phyloP scores from a whole-genome alignment of 768 basidiomycete genomes.

The Boletus tylopilopsis region DNA sequence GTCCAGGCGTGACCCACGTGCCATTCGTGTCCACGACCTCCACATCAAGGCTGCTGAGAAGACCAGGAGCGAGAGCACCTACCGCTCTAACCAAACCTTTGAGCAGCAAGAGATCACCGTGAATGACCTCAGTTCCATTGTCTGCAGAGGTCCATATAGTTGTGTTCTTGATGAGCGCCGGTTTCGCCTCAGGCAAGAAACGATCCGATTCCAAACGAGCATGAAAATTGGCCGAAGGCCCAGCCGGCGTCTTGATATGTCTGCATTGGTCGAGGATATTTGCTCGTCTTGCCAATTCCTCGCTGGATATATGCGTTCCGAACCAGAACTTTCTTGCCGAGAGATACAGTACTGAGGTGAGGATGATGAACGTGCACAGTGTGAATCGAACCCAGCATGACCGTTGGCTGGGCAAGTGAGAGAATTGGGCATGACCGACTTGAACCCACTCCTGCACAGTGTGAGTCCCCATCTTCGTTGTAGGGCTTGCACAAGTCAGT shows the following conservation, averaged over 20 bases:
- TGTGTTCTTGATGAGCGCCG: constrained; percentile 68
- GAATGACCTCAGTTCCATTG: constrained; percentile 63
- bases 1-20: constrained; percentile 79
- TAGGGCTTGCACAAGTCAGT: too few species aligned
- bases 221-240: constrained; percentile 45
- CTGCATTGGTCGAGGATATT: constrained; percentile 42
- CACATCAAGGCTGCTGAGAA: constrained; percentile 18
- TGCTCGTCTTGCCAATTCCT: constrained; percentile 10
- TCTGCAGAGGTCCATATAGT: constrained; percentile 79
- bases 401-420: not conserved
- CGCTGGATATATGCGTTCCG: not conserved
- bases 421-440: not conserved
- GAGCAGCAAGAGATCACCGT: constrained; percentile 66
- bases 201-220: constrained; percentile 58
- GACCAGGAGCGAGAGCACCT: constrained; percentile 38
- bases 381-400: constrained; percentile 5
- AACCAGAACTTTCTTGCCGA: not conserved
- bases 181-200: constrained; percentile 57
- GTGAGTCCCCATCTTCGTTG: not conserved
- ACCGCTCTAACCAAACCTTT: constrained; percentile 62
- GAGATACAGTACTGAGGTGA: constrained; percentile 4
- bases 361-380: constrained; percentile 6
- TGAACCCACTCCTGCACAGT: not conserved
- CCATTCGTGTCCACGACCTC: constrained; percentile 60
- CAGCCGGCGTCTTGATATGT: constrained; percentile 38